Conservation (phyloP, 345 rosid genomes). For the Heritiera fomes region DNA sequence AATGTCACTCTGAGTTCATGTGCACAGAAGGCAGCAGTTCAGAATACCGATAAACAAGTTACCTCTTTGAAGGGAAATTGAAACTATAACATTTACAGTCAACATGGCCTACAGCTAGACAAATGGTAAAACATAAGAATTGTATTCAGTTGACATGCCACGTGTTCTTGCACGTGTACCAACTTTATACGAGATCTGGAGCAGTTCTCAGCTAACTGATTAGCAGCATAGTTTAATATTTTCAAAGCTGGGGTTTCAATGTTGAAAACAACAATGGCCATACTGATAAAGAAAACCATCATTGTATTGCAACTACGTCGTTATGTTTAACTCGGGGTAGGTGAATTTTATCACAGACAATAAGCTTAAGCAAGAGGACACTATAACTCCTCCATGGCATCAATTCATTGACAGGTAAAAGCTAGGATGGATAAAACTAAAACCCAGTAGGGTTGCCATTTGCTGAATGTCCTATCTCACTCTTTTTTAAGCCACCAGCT, state of each 20-base stretch:
- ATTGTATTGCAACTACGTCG: neutral
- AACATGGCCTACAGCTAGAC: neutral
- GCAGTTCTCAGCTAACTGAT: neutral
- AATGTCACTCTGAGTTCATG: neutral
- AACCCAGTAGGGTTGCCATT: neutral
- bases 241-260: neutral
- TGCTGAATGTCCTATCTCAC: neutral
- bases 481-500: neutral
- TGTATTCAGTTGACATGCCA: neutral
- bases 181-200: neutral
- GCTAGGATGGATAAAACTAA: neutral
- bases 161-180: neutral
- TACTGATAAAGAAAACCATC: neutral
- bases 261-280: neutral
- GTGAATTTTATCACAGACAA: neutral
- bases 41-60: too few relatives aligned
- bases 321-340: neutral
- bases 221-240: neutral
- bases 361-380: neutral
- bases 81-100: neutral
- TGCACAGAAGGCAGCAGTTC: neutral
- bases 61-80: neutral
- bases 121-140: neutral
- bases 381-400: neutral
- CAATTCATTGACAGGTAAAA: neutral